A percentile compares a stretch with the other conserved stretches of the same genome.
Conservation (phyloP, 768 basidiomycete genomes). For the Paxillus involutus region DNA sequence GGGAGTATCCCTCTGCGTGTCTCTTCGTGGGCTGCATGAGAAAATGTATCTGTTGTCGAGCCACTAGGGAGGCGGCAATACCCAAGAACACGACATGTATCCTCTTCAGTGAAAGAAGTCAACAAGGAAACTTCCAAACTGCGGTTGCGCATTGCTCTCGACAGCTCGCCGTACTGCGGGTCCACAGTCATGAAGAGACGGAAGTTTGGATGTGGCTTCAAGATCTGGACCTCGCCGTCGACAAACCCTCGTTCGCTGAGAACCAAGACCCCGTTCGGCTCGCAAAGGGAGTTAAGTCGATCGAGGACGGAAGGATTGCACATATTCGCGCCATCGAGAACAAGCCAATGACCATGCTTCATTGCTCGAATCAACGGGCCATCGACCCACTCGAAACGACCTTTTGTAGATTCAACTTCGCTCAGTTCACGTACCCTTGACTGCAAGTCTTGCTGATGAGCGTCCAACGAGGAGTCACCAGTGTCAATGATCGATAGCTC, state of each 20-base stretch:
- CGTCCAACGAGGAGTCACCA: slow-evolving; percentile 11
- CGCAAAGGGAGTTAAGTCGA: slow-evolving; percentile 94
- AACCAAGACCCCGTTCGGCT: slow-evolving; percentile 76
- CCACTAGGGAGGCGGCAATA: slow-evolving; percentile 48
- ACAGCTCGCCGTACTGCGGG: slow-evolving; percentile 88
- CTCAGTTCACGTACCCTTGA: slow-evolving; percentile 22
- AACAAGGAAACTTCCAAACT: slow-evolving; percentile 80
- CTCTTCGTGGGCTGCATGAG: slow-evolving; percentile 20
- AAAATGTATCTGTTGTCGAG: slow-evolving; percentile 3
- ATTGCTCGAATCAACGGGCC: slow-evolving; percentile 88
- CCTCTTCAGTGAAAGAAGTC: slow-evolving; percentile 39
- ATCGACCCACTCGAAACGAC: slow-evolving; percentile 92
- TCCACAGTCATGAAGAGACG: slow-evolving; percentile 94
- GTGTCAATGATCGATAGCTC: slow-evolving; percentile 20
- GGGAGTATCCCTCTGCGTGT: slow-evolving; percentile 24
- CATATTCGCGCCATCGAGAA: slow-evolving; percentile 90
- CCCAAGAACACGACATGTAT: slow-evolving; percentile 45
- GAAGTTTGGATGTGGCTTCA: slow-evolving; percentile 86
- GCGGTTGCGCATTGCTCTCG: slow-evolving; percentile 97
- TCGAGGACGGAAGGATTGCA: slow-evolving; percentile 96
- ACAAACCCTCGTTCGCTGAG: slow-evolving; percentile 89
- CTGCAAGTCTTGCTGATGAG: slow-evolving; percentile 13
- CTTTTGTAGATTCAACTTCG: slow-evolving; percentile 31
- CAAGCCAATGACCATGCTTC: slow-evolving; percentile 84
- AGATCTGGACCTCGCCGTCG: slow-evolving; percentile 67